Evolutionary conservation across 192 early-diverging fungal species (phyloP), one percentile per base, ranked within the genome.

Genomic region (Gamsiella multidivaricata): DNA sequence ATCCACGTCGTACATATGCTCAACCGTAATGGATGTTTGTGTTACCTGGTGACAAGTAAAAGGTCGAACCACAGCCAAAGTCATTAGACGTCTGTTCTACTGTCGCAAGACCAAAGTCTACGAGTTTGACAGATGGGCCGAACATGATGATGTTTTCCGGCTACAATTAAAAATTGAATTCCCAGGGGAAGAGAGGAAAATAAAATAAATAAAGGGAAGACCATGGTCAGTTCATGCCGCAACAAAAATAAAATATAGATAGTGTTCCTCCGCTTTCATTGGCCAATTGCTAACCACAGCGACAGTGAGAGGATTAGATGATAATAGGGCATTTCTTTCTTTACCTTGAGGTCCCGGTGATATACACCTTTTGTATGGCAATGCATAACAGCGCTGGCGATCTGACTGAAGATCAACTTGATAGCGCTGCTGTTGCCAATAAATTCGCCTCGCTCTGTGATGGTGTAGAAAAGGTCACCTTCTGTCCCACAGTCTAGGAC

Each of bases 101-200:
- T 54, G 80, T 97, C 36, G 97, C 94, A 55, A 98, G 79, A 11
- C 97, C 97, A 89, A 98, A 98, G 81, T 98, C 97, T 17, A 93
- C 89, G 49, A 98, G 85, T 85, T 96, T 98, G 79, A 95, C 84
- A 52, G 91, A 83, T 23, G 80, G 68, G n/a, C 84, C 86, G 51
- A 87, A 85, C 14, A 93, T 82, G 31, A 93, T 80, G 31, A 94
- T 91, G 43, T 94, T 94, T 69, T 94, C 93, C 29, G 92, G 92
- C 79, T 94, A 50, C 8, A n/a, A n/a, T n/a, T n/a, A n/a, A n/a
- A n/a, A n/a, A n/a, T n/a, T n/a, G n/a, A 1, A 5, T 53, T 22
- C 2, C 23, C 14, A 20, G 41, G 18, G 25, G 18, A 39, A 53
- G 36, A 34, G 23, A 26, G 10, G 26, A n/a, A 29, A 46, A 47